These are phyloP conservation scores for Candida silvicultrix DNA, from an alignment of 805 yeast genomes.

Conservation along the genomic window DNA sequence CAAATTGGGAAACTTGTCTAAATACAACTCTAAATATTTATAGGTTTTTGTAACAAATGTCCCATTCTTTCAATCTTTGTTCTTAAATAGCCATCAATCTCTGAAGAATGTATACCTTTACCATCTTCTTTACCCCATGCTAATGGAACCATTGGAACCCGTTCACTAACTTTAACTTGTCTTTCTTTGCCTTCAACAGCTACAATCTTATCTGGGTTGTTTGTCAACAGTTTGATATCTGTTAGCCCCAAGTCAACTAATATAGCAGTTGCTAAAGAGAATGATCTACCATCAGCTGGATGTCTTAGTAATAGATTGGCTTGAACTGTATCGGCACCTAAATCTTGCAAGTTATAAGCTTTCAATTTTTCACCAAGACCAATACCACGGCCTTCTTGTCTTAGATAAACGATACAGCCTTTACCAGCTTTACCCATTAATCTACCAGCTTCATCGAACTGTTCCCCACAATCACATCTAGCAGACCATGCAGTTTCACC, in stretches of 20 bases:
- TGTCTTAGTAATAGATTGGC: slow-evolving; percentile 90
- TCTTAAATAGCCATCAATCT: slow-evolving; percentile 86
- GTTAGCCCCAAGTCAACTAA: slow-evolving; percentile 72
- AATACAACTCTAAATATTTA: slow-evolving; percentile 9
- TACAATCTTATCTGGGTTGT: slow-evolving; percentile 91
- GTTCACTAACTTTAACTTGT: slow-evolving; percentile 68
- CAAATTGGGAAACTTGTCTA: neutral
- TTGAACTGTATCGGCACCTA: slow-evolving; percentile 98
- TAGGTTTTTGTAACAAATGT: slow-evolving; percentile 60
- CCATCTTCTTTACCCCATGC: slow-evolving; percentile 61
- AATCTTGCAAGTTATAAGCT: slow-evolving; percentile 93
- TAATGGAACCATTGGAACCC: slow-evolving; percentile 96
- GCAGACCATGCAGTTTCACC: slow-evolving; percentile 99
- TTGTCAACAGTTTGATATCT: slow-evolving; percentile 75
- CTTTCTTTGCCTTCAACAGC: slow-evolving; percentile 89
- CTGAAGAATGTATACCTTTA: slow-evolving; percentile 74
- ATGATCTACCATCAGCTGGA: slow-evolving; percentile 97
- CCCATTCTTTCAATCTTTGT: slow-evolving; percentile 98
- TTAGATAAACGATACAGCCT: slow-evolving; percentile 90
- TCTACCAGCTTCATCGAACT: slow-evolving; percentile 95
- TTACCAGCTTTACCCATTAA: slow-evolving; percentile 81
- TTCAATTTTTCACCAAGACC: slow-evolving; percentile 97
- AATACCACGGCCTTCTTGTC: slow-evolving; percentile 98
- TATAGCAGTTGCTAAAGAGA: slow-evolving; percentile 90
- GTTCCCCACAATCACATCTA: slow-evolving; percentile 98